Percentiles rank a stretch among this genome's conserved stretches.
phyloP scores from a whole-genome alignment of 2,329 filamentous ascomycete species.

The Macroventuria anomochaeta region DNA sequence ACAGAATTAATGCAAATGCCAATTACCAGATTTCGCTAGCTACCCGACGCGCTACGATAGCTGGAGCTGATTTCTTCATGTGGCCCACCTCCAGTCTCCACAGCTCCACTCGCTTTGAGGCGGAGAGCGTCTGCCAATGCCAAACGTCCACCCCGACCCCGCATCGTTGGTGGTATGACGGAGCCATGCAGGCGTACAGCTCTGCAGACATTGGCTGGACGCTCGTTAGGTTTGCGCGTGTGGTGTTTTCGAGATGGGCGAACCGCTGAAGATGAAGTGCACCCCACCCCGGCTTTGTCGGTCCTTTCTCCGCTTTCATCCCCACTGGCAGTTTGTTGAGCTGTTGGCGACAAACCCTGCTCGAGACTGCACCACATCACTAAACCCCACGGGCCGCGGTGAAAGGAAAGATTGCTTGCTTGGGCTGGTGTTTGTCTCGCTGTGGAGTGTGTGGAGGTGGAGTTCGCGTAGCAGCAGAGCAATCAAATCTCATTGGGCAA shows the following conservation, averaged over 20 bases:
- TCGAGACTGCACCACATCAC: conserved; percentile 23
- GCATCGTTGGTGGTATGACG: conserved; percentile 26
- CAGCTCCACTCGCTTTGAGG: conserved; percentile 11
- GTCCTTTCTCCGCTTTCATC: conserved; percentile 31
- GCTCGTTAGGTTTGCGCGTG: conserved; percentile 5
- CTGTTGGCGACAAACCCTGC: conserved; percentile 31
- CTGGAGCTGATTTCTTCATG: conserved; percentile 13
- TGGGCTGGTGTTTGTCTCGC: conserved; percentile 11
- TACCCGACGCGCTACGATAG: conserved; percentile 13
- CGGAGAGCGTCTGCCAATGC: conserved; percentile 11
- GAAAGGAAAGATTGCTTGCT: conserved; percentile 19
- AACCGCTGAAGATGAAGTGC: conserved; percentile 10
- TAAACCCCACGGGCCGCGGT: conserved; percentile 11
- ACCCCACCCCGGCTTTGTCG: conserved; percentile 15
- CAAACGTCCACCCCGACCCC: conserved; percentile 23
- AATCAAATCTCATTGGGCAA: conserved; percentile 10
- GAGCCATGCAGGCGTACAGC: conserved; percentile 13
- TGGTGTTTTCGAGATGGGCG: conserved; percentile 2
- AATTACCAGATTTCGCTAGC: conserved; percentile 7
- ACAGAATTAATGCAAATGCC: conserved; percentile 14
- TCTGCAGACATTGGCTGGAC: conserved; percentile 8
- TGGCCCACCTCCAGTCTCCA: conserved; percentile 17
- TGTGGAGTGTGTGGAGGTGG: conserved; percentile 18
- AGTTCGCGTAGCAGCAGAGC: conserved; percentile 3
- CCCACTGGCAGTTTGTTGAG: conserved; percentile 34